A percentile compares a stretch with the other conserved stretches of the same genome.
Conservation (phyloP, 495 filamentous ascomycete genomes). For the Hypoxylon lenormandii region DNA sequence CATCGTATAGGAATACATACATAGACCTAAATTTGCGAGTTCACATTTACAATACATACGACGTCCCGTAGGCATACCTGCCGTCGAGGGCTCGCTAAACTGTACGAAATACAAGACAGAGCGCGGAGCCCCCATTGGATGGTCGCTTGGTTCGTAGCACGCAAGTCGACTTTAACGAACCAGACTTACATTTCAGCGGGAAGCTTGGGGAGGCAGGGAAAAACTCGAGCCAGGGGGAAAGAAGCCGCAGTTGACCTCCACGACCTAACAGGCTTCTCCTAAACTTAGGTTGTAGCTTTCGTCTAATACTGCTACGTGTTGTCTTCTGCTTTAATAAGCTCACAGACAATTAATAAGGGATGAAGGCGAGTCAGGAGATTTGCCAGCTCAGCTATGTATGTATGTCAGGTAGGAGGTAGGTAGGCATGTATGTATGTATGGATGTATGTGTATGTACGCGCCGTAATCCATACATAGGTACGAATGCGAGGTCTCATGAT, state of each 20-base stretch:
- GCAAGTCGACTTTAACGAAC: not conserved
- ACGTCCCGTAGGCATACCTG: slow-evolving; percentile 17
- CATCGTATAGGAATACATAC: not conserved
- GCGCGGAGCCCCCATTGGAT: not conserved
- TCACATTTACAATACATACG: slow-evolving; percentile 13
- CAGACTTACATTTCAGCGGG: not conserved
- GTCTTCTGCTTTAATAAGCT: slow-evolving; percentile 22
- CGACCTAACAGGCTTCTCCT: slow-evolving; percentile 5
- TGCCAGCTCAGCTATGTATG: slow-evolving; percentile 34
- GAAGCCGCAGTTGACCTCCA: not conserved
- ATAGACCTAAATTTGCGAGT: slow-evolving; percentile 3
- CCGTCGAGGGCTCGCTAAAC: not conserved
- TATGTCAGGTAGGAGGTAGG: too few relatives aligned
- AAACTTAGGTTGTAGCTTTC: slow-evolving; percentile 1
- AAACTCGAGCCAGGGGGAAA: slow-evolving; percentile 1
- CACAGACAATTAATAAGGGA: slow-evolving; percentile 29
- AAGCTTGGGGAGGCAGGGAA: slow-evolving; percentile 1
- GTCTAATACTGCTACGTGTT: slow-evolving; percentile 33
- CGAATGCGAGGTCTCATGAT: slow-evolving; percentile 9
- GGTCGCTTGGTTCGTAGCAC: slow-evolving; percentile 7
- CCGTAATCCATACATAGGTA: slow-evolving; percentile 17
- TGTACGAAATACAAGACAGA: not conserved
- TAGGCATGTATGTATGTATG: slow-evolving; percentile 6
- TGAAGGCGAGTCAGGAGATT: slow-evolving; percentile 32
- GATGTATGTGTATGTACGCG: slow-evolving; percentile 13